Evolutionary conservation across 176 grass and related monocot species (phyloP).

Genomic region (Cenchrus americanus): DNA sequence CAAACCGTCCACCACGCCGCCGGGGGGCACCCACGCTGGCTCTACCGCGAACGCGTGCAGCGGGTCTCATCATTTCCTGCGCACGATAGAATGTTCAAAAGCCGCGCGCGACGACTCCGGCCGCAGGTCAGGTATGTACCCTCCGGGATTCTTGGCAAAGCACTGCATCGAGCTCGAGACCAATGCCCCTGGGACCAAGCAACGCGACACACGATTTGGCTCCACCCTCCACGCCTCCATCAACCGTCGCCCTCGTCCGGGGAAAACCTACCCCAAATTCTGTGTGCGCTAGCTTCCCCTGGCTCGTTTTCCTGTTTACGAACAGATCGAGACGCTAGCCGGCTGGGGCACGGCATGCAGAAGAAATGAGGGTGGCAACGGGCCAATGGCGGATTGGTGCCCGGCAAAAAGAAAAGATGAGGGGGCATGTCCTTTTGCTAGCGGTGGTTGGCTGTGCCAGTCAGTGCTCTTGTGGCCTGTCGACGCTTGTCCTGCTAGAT

Average conservation of each 20-base stretch:
- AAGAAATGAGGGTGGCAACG: not conserved
- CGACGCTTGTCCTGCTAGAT: constrained; percentile 28
- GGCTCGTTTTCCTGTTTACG: not conserved
- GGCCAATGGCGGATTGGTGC: not conserved
- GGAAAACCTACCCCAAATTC: not conserved
- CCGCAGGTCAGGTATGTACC: not conserved
- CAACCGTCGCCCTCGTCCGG: not conserved
- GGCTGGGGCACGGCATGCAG: not conserved
- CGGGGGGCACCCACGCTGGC: too few species aligned
- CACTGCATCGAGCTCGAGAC: not conserved
- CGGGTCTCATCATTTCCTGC: not conserved
- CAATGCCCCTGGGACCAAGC: not conserved
- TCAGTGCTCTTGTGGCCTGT: constrained; percentile 19
- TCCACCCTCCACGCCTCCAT: not conserved
- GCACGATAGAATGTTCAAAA: not conserved
- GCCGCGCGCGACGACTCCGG: not conserved
- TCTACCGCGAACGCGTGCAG: not conserved
- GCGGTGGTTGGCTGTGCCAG: constrained; percentile 27
- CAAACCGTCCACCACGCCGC: not conserved
- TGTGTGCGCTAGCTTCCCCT: not conserved
- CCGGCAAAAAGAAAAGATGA: constrained; percentile 26
- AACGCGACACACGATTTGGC: not conserved
- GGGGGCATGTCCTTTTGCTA: not conserved
- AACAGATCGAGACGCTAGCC: not conserved
- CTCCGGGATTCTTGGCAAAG: not conserved